Evolutionary conservation across 345 rosid genomes (phyloP).

Genomic region (Angophora floribunda): DNA sequence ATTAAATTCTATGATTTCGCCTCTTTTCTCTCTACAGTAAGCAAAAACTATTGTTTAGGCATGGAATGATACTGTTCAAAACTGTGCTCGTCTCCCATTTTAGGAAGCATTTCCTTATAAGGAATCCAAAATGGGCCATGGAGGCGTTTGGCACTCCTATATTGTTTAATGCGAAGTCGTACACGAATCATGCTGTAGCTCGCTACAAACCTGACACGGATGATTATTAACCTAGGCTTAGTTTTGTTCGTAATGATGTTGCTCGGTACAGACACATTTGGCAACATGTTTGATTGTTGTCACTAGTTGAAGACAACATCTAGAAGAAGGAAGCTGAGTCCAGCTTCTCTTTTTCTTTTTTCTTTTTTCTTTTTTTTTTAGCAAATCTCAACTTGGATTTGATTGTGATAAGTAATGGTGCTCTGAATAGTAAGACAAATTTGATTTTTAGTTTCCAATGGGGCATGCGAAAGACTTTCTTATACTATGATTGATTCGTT

Average conservation of each 20-base stretch:
- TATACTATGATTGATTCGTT: neutral
- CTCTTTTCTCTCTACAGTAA: neutral
- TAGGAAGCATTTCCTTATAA: constrained; percentile 25
- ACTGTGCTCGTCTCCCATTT: constrained; percentile 11
- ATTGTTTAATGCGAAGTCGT: neutral
- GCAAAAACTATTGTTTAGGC: neutral
- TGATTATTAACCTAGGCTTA: neutral
- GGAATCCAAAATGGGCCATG: constrained; percentile 11
- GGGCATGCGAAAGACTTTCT: neutral
- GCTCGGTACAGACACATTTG: neutral
- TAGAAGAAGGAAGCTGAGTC: neutral
- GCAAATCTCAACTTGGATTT: neutral
- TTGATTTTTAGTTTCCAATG: neutral
- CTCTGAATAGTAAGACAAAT: neutral
- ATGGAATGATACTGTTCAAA: neutral
- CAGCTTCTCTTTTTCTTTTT: neutral
- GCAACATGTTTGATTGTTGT: neutral
- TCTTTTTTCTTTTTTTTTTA: neutral
- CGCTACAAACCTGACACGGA: neutral
- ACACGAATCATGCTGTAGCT: neutral
- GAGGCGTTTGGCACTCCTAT: constrained; percentile 10
- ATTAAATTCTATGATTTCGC: neutral
- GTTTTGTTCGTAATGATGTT: neutral
- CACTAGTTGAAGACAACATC: neutral
- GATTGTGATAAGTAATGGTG: neutral